Evolutionary conservation across 768 basidiomycete genomes (phyloP), one percentile per base, ranked within the genome.

Genomic region (Lentinula raphanica): DNA sequence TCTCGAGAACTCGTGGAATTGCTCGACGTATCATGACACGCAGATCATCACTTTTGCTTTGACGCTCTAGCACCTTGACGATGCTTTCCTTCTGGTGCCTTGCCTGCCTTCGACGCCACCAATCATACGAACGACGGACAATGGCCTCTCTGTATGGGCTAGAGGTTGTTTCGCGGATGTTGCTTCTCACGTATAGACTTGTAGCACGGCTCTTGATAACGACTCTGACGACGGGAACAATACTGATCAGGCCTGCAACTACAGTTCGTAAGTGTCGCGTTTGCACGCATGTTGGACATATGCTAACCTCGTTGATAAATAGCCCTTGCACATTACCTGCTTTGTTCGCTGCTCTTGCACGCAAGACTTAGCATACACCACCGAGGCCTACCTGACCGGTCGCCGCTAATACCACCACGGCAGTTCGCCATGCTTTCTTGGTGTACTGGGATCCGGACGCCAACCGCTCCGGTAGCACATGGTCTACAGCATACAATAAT

Each of bases 171-270:
- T 82, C 62, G 62, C 68, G 23, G 77, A 88, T 66, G 81, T 88
- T 56, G 68, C 69, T 27, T 68, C 73, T 35, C 84, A 88, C 66
- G 84, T 87, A 65, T 49, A 64, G 31, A 68, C 70, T 11, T 87
- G 88, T 68, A 82, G 84, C 60, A n/a, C 65, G 74, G 6, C 76
- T 82, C 65, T 72, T 88, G 46, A 67, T 72, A 8, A 81, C 79
- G 3, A 74, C 75, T 25, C 69, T 79, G n/a, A n/a, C n/a, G n/a
- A n/a, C 5, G 73, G 71, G 0, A 65, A 58, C 1, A 61, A 65
- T 29, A 76, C 81, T 8, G 73, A 79, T 12, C 55, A 78, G 63
- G 71, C 82, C 1, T 90, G 88, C 73, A 69, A 74, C n/a, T 90
- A 90, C 69, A 64, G 63, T 42, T 86, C 88, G 83, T 84, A 58